Conservation (phyloP, 768 basidiomycete species). For the Favolaschia claudopus region DNA sequence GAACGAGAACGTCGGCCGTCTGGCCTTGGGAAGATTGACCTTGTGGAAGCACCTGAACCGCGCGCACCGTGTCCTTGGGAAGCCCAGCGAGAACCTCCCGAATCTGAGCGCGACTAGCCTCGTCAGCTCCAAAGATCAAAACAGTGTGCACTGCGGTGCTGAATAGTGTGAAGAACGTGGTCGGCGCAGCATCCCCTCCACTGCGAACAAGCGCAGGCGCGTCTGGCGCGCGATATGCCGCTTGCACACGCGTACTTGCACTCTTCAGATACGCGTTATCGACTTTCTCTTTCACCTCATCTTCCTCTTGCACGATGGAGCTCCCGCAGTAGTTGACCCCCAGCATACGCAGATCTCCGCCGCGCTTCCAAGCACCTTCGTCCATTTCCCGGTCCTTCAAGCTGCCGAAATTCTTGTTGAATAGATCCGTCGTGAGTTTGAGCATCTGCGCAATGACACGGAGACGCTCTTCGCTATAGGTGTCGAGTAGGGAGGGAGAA, state of each 20-base stretch:
- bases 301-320: slow-evolving; percentile 45
- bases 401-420: slow-evolving; percentile 31
- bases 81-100: not conserved
- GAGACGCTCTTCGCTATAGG: slow-evolving; percentile 53
- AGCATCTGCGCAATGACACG: slow-evolving; percentile 57
- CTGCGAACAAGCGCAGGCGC: slow-evolving; percentile 35
- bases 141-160: slow-evolving; percentile 35
- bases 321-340: slow-evolving; percentile 56
- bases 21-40: not conserved
- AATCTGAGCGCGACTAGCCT: not conserved
- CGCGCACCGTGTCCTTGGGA: not conserved
- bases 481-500: slow-evolving; percentile 43
- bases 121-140: slow-evolving; percentile 34
- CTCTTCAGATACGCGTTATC: slow-evolving; percentile 8
- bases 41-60: not conserved
- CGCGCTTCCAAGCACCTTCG: slow-evolving; percentile 15
- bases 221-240: slow-evolving; percentile 43
- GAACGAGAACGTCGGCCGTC: not conserved
- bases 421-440: slow-evolving; percentile 41
- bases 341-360: slow-evolving; percentile 40
- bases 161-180: slow-evolving; percentile 38
- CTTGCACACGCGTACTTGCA: slow-evolving; percentile 36
- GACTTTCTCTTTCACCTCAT: slow-evolving; percentile 23
- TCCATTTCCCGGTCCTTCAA: slow-evolving; percentile 2
- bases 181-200: not conserved